Conservation (phyloP, 805 yeast genomes). For the Yamadazyma philogaea region DNA sequence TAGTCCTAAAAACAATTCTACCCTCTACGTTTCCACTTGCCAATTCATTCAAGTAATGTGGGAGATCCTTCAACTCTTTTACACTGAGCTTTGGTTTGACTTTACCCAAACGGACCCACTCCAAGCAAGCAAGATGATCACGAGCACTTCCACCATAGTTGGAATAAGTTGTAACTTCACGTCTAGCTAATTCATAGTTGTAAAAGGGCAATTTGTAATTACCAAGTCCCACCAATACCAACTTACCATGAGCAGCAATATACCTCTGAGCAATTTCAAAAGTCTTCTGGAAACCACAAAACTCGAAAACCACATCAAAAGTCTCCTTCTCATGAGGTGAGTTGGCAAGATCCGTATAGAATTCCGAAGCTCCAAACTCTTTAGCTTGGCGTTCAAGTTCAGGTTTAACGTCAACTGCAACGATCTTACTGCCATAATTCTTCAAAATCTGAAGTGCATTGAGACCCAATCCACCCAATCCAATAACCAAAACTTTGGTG, state of each 20-base stretch:
- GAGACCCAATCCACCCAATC: conserved; percentile 43
- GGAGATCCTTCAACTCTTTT: conserved; percentile 33
- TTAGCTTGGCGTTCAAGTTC: conserved; percentile 26
- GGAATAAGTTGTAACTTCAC: conserved; percentile 39
- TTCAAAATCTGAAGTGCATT: conserved; percentile 41
- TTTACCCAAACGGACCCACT: conserved; percentile 39
- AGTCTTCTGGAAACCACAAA: conserved; percentile 34
- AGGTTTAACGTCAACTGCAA: conserved; percentile 32
- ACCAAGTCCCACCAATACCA: conserved; percentile 45
- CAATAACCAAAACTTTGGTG: conserved; percentile 35
- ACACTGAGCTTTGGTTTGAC: conserved; percentile 34
- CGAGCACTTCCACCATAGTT: conserved; percentile 44
- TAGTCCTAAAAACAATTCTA: conserved; percentile 35
- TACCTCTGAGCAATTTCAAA: conserved; percentile 27
- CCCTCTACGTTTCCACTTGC: conserved; percentile 39
- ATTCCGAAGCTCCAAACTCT: conserved; percentile 41
- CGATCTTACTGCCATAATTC: conserved; percentile 30
- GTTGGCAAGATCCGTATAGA: conserved; percentile 28
- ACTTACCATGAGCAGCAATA: conserved; percentile 34
- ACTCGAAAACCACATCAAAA: conserved; percentile 41
- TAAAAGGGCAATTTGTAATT: conserved; percentile 26
- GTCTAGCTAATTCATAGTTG: conserved; percentile 36
- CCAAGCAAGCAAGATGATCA: conserved; percentile 43
- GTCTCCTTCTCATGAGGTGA: conserved; percentile 27
- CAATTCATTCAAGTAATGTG: conserved; percentile 33